Percentiles rank a stretch among this genome's conserved stretches.
phyloP scores from a whole-genome alignment of 805 yeast species.

The Ogataea thermomethanolica region DNA sequence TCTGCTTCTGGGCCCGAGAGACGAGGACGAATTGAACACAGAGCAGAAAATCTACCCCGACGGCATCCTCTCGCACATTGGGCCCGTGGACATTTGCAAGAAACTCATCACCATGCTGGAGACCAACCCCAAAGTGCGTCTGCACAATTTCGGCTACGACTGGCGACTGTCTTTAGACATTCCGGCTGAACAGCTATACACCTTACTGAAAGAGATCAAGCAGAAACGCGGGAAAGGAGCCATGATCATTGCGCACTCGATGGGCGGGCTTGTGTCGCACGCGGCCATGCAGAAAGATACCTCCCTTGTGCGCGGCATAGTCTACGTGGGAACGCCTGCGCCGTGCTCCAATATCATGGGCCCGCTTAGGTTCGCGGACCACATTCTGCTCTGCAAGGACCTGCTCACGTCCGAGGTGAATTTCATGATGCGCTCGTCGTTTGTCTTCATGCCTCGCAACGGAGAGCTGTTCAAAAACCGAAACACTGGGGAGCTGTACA shows the following conservation, averaged over 20 bases:
- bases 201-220: slow-evolving; percentile 45
- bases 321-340: slow-evolving; percentile 81
- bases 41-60: slow-evolving; percentile 58
- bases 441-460: slow-evolving; percentile 68
- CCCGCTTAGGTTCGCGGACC: slow-evolving; percentile 79
- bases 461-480: slow-evolving; percentile 72
- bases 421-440: slow-evolving; percentile 85
- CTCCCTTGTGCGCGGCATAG: slow-evolving; percentile 62
- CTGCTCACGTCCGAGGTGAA: slow-evolving; percentile 77
- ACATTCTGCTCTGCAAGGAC: slow-evolving; percentile 68
- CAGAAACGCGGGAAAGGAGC: slow-evolving; percentile 49
- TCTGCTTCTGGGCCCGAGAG: slow-evolving; percentile 67
- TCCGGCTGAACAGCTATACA: slow-evolving; percentile 47
- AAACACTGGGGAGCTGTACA: slow-evolving; percentile 53
- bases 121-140: slow-evolving; percentile 54
- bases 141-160: slow-evolving; percentile 85
- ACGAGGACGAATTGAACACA: slow-evolving; percentile 62
- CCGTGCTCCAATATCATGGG: slow-evolving; percentile 86
- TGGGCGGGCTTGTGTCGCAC: slow-evolving; percentile 91
- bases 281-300: slow-evolving; percentile 71
- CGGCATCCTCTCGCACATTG: slow-evolving; percentile 76
- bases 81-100: slow-evolving; percentile 79
- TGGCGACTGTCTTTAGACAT: slow-evolving; percentile 78
- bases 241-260: slow-evolving; percentile 80
- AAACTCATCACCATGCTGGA: slow-evolving; percentile 53